These are phyloP conservation scores for Protomyces arabidopsidicola DNA, from an alignment of 1,139 yeast genomes.

Conservation along the genomic window DNA sequence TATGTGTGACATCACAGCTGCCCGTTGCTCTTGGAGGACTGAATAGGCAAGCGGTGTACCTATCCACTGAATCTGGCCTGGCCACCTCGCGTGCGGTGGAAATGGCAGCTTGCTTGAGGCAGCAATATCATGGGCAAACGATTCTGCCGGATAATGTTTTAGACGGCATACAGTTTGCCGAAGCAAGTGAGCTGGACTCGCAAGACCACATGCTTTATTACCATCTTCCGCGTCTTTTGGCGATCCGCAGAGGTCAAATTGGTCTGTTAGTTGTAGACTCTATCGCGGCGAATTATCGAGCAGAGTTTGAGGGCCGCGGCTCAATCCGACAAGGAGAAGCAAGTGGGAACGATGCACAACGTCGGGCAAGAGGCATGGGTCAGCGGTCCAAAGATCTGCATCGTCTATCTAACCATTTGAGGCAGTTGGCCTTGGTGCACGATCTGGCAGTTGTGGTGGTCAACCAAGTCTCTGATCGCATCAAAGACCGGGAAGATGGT, in stretches of 20 bases:
- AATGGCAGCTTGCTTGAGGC: conserved; percentile 35
- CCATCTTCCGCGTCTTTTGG: conserved; percentile 58
- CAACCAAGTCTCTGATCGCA: conserved; percentile 57
- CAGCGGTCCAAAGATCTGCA: conserved; percentile 40
- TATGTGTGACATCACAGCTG: conserved; percentile 56
- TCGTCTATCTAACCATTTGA: conserved; percentile 49
- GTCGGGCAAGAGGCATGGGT: conserved; percentile 36
- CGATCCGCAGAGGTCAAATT: conserved; percentile 41
- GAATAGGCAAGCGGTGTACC: conserved; percentile 51
- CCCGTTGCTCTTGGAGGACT: conserved; percentile 48
- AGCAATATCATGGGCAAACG: not conserved
- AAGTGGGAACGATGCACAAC: not conserved
- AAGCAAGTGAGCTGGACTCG: conserved; percentile 63
- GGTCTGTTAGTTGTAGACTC: conserved; percentile 69
- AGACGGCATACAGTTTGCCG: conserved; percentile 55
- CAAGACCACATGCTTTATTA: conserved; percentile 70
- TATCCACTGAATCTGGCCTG: conserved; percentile 70
- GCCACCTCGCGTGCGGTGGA: conserved; percentile 57
- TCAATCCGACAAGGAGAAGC: not conserved
- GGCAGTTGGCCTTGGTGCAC: conserved; percentile 48
- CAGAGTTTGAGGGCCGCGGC: conserved; percentile 46
- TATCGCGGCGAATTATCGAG: conserved; percentile 77
- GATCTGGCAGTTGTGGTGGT: conserved; percentile 64
- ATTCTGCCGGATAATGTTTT: conserved; percentile 38
- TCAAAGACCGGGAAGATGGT: conserved; percentile 28